Percentiles rank a stretch among this genome's conserved stretches.
These are phyloP conservation scores for Eleusine coracana DNA, from an alignment of 176 grass and related monocot species.

Conservation along the genomic window DNA sequence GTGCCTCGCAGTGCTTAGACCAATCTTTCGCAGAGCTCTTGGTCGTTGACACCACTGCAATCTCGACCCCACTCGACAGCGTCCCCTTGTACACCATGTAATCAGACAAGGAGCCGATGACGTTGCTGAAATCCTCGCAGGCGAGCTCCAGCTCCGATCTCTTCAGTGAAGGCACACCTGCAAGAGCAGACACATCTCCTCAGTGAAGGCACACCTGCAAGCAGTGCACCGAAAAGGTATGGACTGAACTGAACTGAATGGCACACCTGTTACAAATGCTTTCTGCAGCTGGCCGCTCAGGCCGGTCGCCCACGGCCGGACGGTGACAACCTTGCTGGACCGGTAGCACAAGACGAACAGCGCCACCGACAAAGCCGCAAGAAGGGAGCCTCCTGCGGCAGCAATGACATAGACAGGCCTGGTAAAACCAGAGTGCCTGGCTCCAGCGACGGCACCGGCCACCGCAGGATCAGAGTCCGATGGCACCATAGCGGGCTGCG, in stretches of 20 bases:
- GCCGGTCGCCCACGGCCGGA: slow-evolving; percentile 68
- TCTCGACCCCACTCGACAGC: slow-evolving; percentile 80
- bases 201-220: slow-evolving; percentile 63
- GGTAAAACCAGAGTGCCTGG: neutral
- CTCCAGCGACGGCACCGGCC: slow-evolving; percentile 2
- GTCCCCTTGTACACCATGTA: slow-evolving; percentile 87
- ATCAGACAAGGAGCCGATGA: slow-evolving; percentile 61
- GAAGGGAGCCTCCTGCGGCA: slow-evolving; percentile 45
- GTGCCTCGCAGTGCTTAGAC: slow-evolving; percentile 65
- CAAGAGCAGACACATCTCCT: slow-evolving; percentile 30
- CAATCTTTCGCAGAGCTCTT: slow-evolving; percentile 63
- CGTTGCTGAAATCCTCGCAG: slow-evolving; percentile 90
- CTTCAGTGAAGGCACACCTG: slow-evolving; percentile 70
- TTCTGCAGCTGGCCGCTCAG: slow-evolving; percentile 75
- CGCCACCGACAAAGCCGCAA: slow-evolving; percentile 26
- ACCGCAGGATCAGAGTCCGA: neutral
- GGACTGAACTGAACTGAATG: neutral
- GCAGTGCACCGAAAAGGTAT: neutral
- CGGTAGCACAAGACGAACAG: slow-evolving; percentile 50
- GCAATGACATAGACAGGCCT: slow-evolving; percentile 43
- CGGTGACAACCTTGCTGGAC: slow-evolving; percentile 61
- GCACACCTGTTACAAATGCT: slow-evolving; percentile 75
- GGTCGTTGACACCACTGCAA: slow-evolving; percentile 74
- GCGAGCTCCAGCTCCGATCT: slow-evolving; percentile 70
- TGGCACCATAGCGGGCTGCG: neutral